Conservation (phyloP, 2,329 filamentous ascomycete genomes). For the Neopestalotiopsis sp. region DNA sequence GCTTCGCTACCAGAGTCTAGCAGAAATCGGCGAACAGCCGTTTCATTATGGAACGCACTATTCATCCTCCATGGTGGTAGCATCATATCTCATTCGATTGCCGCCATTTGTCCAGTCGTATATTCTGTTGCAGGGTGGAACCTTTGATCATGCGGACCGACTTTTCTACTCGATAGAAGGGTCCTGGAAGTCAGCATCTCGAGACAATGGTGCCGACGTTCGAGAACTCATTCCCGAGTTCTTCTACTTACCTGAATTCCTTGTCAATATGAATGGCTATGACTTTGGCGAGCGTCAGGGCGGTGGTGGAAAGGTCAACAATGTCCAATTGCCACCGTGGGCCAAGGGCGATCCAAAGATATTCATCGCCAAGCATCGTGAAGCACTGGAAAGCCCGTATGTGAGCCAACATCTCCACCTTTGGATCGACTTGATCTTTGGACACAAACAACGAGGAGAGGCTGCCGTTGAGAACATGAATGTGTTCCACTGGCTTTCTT, state of each 20-base stretch:
- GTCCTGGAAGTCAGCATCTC: constrained; percentile 89
- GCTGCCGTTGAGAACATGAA: constrained; percentile 90
- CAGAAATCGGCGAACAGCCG: constrained; percentile 89
- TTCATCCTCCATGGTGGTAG: constrained; percentile 98
- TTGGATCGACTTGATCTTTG: constrained; percentile 97
- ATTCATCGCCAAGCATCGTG: constrained; percentile 94
- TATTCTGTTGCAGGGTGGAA: constrained; percentile 90
- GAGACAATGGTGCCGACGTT: constrained; percentile 91
- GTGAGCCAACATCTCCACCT: constrained; percentile 88
- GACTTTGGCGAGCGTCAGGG: constrained; percentile 91
- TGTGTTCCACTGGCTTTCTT: constrained; percentile 95
- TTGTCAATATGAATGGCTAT: constrained; percentile 92
- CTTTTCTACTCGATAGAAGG: constrained; percentile 93
- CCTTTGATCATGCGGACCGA: constrained; percentile 93
- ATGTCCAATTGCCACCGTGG: constrained; percentile 92
- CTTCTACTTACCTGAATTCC: constrained; percentile 93
- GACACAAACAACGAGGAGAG: constrained; percentile 91
- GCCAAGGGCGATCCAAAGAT: constrained; percentile 95
- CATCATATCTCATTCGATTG: constrained; percentile 91
- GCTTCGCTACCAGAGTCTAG: constrained; percentile 85
- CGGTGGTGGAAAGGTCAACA: constrained; percentile 77
- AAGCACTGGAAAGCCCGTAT: constrained; percentile 91
- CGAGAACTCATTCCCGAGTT: constrained; percentile 96
- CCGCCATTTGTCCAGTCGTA: constrained; percentile 98
- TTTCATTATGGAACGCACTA: constrained; percentile 99